A percentile compares a stretch with the other conserved stretches of the same genome.
Evolutionary conservation across 2,329 filamentous ascomycete genomes (phyloP).

Genomic region (Cladosporium sp.): DNA sequence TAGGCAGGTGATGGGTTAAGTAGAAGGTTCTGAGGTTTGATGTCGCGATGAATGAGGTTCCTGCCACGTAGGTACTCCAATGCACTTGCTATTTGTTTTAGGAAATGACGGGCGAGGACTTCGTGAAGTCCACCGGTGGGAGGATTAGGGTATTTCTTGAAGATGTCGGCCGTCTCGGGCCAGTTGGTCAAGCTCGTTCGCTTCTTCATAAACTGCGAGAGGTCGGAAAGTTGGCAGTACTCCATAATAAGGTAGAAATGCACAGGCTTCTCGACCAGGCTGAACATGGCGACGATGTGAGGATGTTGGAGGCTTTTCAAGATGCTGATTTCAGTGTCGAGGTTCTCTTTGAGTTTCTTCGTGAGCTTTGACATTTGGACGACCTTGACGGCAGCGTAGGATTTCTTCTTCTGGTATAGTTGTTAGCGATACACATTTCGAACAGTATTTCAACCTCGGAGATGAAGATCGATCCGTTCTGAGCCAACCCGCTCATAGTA

Average conservation of each 20-base stretch:
- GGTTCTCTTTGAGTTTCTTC: constrained; percentile 93
- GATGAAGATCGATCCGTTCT: too few relatives aligned
- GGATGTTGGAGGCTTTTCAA: constrained; percentile 90
- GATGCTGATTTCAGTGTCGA: constrained; percentile 92
- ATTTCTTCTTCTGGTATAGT: constrained; percentile 54
- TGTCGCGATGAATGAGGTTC: constrained; percentile 91
- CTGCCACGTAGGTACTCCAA: constrained; percentile 79
- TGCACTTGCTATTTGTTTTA: constrained; percentile 90
- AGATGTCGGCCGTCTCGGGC: constrained; percentile 81
- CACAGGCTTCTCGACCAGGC: constrained; percentile 79
- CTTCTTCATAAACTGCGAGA: constrained; percentile 95
- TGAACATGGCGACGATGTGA: constrained; percentile 93
- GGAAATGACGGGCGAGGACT: constrained; percentile 91
- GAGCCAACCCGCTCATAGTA: too few relatives aligned
- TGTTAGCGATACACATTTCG: constrained; percentile 16
- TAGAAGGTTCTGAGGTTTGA: constrained; percentile 94
- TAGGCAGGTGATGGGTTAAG: constrained; percentile 74
- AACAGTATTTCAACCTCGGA: neutral
- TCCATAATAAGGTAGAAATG: constrained; percentile 99
- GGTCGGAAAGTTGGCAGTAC: constrained; percentile 90
- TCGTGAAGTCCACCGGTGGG: constrained; percentile 84
- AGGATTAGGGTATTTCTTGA: constrained; percentile 84
- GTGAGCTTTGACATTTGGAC: constrained; percentile 87
- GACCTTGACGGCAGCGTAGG: constrained; percentile 91
- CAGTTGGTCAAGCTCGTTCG: constrained; percentile 74